phyloP scores from a whole-genome alignment of 2,329 filamentous ascomycete species.

The Aspergillus novoparasiticus region DNA sequence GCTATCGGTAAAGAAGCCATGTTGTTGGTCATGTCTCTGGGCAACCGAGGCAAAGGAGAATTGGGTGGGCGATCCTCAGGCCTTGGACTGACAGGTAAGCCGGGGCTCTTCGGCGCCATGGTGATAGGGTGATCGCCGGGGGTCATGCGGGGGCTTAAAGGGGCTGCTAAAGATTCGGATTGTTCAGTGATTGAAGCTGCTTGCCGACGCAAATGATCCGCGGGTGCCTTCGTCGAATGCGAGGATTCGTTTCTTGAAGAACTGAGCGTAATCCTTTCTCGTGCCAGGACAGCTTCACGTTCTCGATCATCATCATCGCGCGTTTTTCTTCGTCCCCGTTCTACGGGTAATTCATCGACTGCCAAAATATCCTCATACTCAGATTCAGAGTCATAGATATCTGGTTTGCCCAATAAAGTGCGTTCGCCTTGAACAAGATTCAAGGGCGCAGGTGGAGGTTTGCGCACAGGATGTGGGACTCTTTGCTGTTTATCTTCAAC shows the following conservation, averaged over 20 bases:
- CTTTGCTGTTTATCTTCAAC: constrained; percentile 21
- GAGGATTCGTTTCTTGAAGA: constrained; percentile 40
- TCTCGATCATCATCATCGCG: constrained; percentile 84
- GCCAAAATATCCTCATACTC: constrained; percentile 81
- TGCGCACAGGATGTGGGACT: constrained; percentile 67
- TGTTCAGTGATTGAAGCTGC: background rate
- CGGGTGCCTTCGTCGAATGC: constrained; percentile 13
- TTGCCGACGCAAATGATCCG: background rate
- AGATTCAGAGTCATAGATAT: constrained; percentile 69
- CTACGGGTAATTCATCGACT: constrained; percentile 63
- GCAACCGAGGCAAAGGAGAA: constrained; percentile 61
- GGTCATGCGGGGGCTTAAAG: constrained; percentile 32
- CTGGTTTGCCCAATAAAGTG: constrained; percentile 47
- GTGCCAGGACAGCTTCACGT: constrained; percentile 67
- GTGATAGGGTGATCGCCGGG: constrained; percentile 43
- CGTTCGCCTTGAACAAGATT: constrained; percentile 61
- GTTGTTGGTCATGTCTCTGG: constrained; percentile 50
- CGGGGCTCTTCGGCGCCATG: constrained; percentile 61
- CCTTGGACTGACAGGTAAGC: constrained; percentile 64
- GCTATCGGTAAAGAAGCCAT: constrained; percentile 70
- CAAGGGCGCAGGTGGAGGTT: constrained; percentile 81
- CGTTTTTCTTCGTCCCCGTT: constrained; percentile 78
- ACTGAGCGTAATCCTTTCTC: constrained; percentile 59
- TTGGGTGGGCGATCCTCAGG: constrained; percentile 62
- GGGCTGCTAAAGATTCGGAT: constrained; percentile 27